phyloP scores from a whole-genome alignment of 805 yeast species.

The Teunomyces gatunensis region DNA sequence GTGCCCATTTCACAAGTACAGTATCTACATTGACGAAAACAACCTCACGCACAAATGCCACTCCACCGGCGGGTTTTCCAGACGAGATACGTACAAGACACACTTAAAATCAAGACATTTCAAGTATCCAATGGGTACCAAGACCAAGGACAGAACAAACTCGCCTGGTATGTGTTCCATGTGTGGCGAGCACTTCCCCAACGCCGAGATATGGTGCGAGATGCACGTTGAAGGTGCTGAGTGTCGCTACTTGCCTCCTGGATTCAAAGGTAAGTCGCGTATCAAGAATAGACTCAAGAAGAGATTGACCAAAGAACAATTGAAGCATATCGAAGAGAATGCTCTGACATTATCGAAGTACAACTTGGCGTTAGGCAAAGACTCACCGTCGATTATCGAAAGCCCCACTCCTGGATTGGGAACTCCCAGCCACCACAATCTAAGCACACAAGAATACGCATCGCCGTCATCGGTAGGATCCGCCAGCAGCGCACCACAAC shows the following conservation, averaged over 20 bases:
- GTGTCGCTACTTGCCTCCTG: constrained; percentile 44
- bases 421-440: constrained; percentile 4
- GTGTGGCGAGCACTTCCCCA: constrained; percentile 49
- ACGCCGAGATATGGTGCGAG: constrained; percentile 51
- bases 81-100: constrained; percentile 59
- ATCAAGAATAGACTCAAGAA: constrained; percentile 42
- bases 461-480: constrained; percentile 1
- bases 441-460: constrained; percentile 1
- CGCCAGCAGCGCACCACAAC: background rate
- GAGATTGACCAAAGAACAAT: constrained; percentile 28
- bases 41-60: constrained; percentile 48
- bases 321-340: constrained; percentile 11
- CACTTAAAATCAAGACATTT: constrained; percentile 58
- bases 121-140: constrained; percentile 55
- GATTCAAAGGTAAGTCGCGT: constrained; percentile 43
- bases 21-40: constrained; percentile 37
- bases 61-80: constrained; percentile 56
- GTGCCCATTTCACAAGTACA: constrained; percentile 49
- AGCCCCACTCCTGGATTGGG: background rate
- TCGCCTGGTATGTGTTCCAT: constrained; percentile 53
- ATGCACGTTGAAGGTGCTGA: constrained; percentile 49
- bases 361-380: constrained; percentile 2
- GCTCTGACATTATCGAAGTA: constrained; percentile 11
- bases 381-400: constrained; percentile 4
- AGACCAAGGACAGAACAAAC: constrained; percentile 41